These are phyloP conservation scores for Hemileia vastatrix DNA, from an alignment of 1,284 basidiomycete genomes.

Conservation along the genomic window DNA sequence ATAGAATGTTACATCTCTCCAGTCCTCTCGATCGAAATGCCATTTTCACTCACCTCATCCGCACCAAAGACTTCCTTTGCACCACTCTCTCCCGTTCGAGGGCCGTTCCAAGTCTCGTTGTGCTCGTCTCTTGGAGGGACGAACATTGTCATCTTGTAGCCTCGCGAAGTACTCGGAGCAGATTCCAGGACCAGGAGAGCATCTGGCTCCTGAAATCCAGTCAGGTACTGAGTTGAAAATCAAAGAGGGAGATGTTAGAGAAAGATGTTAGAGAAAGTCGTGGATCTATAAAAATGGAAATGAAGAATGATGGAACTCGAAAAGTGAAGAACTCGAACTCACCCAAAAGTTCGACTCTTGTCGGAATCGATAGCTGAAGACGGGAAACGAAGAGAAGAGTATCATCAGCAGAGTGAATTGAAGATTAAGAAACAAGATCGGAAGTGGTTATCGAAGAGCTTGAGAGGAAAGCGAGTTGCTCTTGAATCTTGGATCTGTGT, in stretches of 20 bases:
- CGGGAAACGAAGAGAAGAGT: neutral
- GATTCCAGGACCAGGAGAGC: conserved; percentile 10
- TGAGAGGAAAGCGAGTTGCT: too few species aligned
- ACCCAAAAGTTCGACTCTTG: conserved; percentile 17
- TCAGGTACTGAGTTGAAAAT: too few species aligned
- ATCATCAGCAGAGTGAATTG: neutral
- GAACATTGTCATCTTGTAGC: conserved; percentile 83
- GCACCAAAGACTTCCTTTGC: conserved; percentile 40
- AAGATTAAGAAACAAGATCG: too few species aligned
- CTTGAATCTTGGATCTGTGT: too few species aligned
- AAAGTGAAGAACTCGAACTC: too few species aligned
- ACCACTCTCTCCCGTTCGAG: conserved; percentile 48
- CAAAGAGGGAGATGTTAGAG: too few species aligned
- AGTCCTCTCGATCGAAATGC: too few species aligned
- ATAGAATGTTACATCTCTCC: too few species aligned
- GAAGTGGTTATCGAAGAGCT: too few species aligned
- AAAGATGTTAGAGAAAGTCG: too few species aligned
- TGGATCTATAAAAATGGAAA: too few species aligned
- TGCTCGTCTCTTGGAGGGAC: conserved; percentile 64
- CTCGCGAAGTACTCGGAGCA: conserved; percentile 42
- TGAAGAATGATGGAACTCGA: too few species aligned
- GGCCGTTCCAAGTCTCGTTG: conserved; percentile 87
- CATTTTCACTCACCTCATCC: conserved; percentile 32
- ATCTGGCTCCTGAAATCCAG: conserved; percentile 21
- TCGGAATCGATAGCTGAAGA: conserved; percentile 13